Conservation (phyloP, 2,329 filamentous ascomycete species). For the Trichophyton equinum region DNA sequence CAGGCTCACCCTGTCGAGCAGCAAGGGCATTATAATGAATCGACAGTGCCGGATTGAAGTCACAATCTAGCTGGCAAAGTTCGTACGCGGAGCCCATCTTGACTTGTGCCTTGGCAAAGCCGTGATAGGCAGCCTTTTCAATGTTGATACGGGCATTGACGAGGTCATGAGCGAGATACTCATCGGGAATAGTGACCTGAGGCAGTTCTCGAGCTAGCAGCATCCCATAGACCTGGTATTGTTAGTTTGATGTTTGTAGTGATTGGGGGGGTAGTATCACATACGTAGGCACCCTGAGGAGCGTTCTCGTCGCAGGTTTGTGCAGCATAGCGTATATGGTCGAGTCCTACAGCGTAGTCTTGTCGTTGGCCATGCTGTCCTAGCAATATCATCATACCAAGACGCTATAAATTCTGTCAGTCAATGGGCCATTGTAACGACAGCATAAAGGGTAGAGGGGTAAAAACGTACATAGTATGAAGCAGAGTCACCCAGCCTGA, state of each 20-base stretch:
- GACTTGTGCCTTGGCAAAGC: conserved; percentile 89
- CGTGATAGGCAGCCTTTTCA: conserved; percentile 89
- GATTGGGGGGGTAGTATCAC: conserved; percentile 14
- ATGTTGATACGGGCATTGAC: conserved; percentile 71
- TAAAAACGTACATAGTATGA: conserved; percentile 49
- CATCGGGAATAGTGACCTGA: conserved; percentile 71
- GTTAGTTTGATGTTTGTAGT: neutral
- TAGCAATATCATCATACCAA: conserved; percentile 95
- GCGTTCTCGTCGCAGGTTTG: conserved; percentile 89
- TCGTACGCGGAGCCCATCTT: conserved; percentile 97
- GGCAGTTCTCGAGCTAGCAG: conserved; percentile 78
- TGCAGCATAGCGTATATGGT: conserved; percentile 72
- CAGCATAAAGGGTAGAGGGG: no score
- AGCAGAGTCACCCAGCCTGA: conserved; percentile 71
- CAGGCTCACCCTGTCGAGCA: conserved; percentile 78
- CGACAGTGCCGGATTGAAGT: conserved; percentile 85
- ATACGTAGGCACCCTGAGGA: conserved; percentile 77
- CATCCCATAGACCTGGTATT: conserved; percentile 66
- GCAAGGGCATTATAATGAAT: conserved; percentile 93
- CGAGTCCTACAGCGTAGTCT: conserved; percentile 63
- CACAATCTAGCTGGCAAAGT: conserved; percentile 81
- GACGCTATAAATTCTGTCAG: conserved; percentile 43
- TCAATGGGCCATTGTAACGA: no score
- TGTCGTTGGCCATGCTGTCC: conserved; percentile 85
- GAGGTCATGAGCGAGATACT: conserved; percentile 57